Base-by-base conservation (phyloP, 108 stramenopile genomes). In the Phaeodactylum tricornutum region DNA sequence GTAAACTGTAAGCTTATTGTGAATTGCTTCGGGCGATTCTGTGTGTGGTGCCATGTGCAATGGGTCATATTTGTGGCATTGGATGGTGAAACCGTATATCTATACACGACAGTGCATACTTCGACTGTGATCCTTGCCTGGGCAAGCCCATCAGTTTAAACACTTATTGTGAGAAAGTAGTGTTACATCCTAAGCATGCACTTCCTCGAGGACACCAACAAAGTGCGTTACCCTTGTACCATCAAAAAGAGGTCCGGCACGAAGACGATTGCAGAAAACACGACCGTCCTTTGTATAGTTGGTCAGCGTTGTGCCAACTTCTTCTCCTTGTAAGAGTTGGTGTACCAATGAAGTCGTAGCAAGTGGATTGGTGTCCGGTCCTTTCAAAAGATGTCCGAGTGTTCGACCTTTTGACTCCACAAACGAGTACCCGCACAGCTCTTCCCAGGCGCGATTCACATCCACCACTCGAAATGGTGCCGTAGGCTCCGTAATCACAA, bases 401-500 rank as follows among this genome's bases (percentile, higher is more conserved):
- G 74, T 68, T 32, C 59, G 66, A 0, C 82, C 87, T 24, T 62
- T 38, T 21, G 70, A 64, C 53, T 84, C 82, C 1, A 60, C 57
- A 26, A 55, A 69, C 1, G 57, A 51, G 50, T 74, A 84, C 21
- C 80, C 82, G 58, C 82, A 89, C 9, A 89, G 61, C 12, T 46
- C 34, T 43, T 75, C 79, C 87, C 87, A 89, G 4, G 78, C 69
- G 17, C 49, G 24, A 43, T 89, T 89, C 1, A 89, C 87, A 28
- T 72, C 47, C 30, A 67, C 69, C 24, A 89, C 72, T n/a, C 52
- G 47, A 50, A 72, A 89, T 3, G 87, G 87, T 17, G 17, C 41
- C 5, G 51, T 53, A 5, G 50, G 55, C 43, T 81, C 76, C 2
- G 87, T 89, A 22, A 89, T 47, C 1, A 84, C 80, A 35, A 83